Conservation (phyloP, 768 basidiomycete species). For the Trametes coccinea region DNA sequence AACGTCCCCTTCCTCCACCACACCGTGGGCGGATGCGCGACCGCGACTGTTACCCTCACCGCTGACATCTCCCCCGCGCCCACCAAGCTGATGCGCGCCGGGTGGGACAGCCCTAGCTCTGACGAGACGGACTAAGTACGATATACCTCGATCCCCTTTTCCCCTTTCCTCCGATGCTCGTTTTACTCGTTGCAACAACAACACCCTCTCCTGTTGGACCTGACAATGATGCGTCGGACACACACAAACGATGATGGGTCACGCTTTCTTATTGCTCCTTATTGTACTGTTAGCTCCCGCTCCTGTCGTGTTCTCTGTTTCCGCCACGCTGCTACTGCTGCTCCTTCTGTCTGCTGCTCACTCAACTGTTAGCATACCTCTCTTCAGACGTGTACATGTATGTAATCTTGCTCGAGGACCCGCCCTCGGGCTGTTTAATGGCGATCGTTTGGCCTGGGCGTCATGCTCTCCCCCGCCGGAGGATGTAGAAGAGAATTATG, state of each 20-base stretch:
- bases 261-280: conserved; percentile 27
- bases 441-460: not conserved
- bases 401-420: conserved; percentile 18
- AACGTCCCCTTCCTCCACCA: conserved; percentile 15
- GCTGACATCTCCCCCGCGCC: conserved; percentile 24
- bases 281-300: conserved; percentile 23
- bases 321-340: not conserved
- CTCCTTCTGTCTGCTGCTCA: not conserved
- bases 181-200: not conserved
- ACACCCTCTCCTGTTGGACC: not conserved
- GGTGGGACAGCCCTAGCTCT: conserved; percentile 25
- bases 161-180: not conserved
- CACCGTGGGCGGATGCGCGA: not conserved
- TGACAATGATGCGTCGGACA: conserved; percentile 24
- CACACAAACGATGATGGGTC: conserved; percentile 16
- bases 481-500: too few species aligned
- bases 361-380: conserved; percentile 9
- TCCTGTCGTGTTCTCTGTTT: conserved; percentile 8
- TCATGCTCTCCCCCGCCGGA: not conserved
- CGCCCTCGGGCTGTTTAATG: conserved; percentile 17
- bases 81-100: conserved; percentile 20
- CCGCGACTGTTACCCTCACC: conserved; percentile 18
- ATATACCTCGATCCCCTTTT: not conserved
- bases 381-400: conserved; percentile 17
- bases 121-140: conserved; percentile 21